phyloP scores from a whole-genome alignment of 371 early-diverging fungal genomes.

The Lichtheimia corymbifera region DNA sequence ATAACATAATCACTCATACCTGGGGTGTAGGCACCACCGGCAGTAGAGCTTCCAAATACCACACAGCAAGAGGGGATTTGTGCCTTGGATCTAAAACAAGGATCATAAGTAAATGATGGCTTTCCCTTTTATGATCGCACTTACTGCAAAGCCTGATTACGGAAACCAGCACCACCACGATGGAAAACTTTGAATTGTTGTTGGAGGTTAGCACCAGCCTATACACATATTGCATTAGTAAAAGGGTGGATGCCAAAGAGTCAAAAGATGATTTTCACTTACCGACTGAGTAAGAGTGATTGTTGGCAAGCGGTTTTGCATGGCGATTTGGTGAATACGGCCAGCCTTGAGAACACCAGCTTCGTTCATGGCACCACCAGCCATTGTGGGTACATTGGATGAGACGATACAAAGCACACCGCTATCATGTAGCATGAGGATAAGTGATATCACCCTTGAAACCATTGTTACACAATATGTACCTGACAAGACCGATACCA shows the following conservation, averaged over 20 bases:
- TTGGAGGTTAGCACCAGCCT: conserved; percentile 77
- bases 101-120: neutral
- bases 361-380: conserved; percentile 73
- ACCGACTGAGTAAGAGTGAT: conserved; percentile 66
- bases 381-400: conserved; percentile 69
- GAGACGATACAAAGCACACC: conserved; percentile 69
- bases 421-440: conserved; percentile 25
- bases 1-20: conserved; percentile 78
- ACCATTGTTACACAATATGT: conserved; percentile 9
- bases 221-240: conserved; percentile 1
- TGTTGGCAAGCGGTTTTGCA: conserved; percentile 63
- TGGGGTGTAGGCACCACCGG: conserved; percentile 77
- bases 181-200: conserved; percentile 78
- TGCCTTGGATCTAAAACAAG: conserved; percentile 60
- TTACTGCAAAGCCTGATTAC: conserved; percentile 64
- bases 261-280: conserved; percentile 15
- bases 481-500: conserved; percentile 76
- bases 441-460: neutral
- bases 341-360: conserved; percentile 55
- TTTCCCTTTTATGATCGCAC: neutral
- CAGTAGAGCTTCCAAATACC: conserved; percentile 79
- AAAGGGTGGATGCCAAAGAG: neutral
- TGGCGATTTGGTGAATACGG: conserved; percentile 59
- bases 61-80: conserved; percentile 70
- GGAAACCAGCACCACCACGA: conserved; percentile 71